phyloP scores from a whole-genome alignment of 148 eudicot species.

The Persicaria maculosa region DNA sequence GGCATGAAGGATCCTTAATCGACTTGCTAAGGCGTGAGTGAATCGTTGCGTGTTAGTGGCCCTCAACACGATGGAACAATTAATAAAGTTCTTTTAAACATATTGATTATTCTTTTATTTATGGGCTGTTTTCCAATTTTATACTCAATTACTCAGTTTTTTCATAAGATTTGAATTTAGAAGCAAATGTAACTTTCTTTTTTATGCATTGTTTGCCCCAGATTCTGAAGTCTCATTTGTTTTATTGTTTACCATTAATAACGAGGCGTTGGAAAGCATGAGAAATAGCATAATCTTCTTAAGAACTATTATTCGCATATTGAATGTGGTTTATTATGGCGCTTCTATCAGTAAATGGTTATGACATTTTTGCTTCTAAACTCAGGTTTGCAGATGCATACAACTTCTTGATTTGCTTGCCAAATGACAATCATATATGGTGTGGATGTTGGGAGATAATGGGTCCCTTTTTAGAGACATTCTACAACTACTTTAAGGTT shows the following conservation, averaged over 20 bases:
- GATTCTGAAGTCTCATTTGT: background rate
- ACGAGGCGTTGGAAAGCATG: background rate
- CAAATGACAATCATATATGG: slow-evolving; percentile 70
- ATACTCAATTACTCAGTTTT: background rate
- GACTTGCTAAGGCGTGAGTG: too few species aligned
- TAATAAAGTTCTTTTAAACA: background rate
- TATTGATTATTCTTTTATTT: background rate
- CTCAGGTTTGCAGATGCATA: slow-evolving; percentile 89
- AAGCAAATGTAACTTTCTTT: background rate
- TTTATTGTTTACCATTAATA: background rate
- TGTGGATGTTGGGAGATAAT: slow-evolving; percentile 77
- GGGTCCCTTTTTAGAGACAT: slow-evolving; percentile 91
- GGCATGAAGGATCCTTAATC: too few species aligned
- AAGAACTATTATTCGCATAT: background rate
- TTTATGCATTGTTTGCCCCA: background rate
- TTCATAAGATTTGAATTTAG: background rate
- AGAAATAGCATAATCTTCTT: background rate
- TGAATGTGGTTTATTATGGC: background rate
- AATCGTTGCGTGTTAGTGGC: too few species aligned
- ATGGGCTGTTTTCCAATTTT: background rate
- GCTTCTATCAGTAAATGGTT: background rate
- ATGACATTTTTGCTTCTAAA: slow-evolving; percentile 11
- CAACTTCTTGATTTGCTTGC: slow-evolving; percentile 54
- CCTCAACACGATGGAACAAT: too few species aligned
- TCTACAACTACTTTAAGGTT: slow-evolving; percentile 72